Evolutionary conservation across 169 alveolate genomes (phyloP).

Genomic region (Ichthyophthirius multifiliis): DNA sequence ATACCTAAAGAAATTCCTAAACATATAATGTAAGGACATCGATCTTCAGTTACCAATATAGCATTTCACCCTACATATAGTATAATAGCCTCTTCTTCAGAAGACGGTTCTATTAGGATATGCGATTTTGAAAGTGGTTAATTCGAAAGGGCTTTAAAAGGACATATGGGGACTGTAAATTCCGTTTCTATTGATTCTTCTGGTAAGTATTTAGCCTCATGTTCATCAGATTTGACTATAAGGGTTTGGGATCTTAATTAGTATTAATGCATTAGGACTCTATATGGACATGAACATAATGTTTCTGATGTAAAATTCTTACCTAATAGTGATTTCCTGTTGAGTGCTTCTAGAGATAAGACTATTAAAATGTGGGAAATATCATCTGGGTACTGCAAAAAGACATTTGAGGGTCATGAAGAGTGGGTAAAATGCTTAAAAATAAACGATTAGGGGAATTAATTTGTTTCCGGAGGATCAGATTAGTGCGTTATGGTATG

Average conservation of each 20-base stretch:
- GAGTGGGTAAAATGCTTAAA: slow-evolving; percentile 75
- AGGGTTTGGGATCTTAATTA: slow-evolving; percentile 73
- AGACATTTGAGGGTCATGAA: slow-evolving; percentile 77
- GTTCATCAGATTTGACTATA: slow-evolving; percentile 82
- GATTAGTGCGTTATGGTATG: slow-evolving; percentile 62
- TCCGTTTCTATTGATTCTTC: slow-evolving; percentile 60
- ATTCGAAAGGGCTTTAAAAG: slow-evolving; percentile 72
- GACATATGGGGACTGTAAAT: slow-evolving; percentile 75
- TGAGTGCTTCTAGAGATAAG: slow-evolving; percentile 82
- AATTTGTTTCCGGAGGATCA: slow-evolving; percentile 53
- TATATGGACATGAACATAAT: slow-evolving; percentile 88
- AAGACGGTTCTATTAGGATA: slow-evolving; percentile 84
- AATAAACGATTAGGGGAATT: slow-evolving; percentile 39
- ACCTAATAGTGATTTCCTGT: slow-evolving; percentile 78
- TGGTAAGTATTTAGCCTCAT: slow-evolving; percentile 77
- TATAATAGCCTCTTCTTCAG: slow-evolving; percentile 78
- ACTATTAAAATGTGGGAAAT: slow-evolving; percentile 87
- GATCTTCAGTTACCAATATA: slow-evolving; percentile 68
- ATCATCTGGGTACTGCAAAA: slow-evolving; percentile 77
- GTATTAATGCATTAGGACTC: slow-evolving; percentile 62
- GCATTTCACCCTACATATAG: slow-evolving; percentile 77
- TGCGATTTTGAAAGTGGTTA: slow-evolving; percentile 87
- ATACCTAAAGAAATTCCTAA: slow-evolving; percentile 65
- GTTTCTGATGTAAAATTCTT: slow-evolving; percentile 76
- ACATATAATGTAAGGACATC: slow-evolving; percentile 70